Evolutionary conservation across 2,329 filamentous ascomycete species (phyloP).

Genomic region (Clonostachys rosea): DNA sequence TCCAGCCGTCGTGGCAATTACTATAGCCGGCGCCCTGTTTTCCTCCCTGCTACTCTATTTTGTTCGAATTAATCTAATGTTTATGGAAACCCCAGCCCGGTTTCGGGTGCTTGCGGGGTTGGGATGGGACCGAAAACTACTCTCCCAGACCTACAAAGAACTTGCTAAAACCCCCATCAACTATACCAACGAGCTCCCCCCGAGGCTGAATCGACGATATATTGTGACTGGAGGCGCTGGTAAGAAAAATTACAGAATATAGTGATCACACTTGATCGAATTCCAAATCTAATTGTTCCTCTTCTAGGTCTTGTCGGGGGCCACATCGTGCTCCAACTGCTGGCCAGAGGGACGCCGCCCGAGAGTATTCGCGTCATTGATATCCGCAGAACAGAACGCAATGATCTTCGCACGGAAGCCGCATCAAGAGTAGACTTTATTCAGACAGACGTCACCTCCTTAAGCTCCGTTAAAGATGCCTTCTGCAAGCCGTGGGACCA

Average conservation of each 20-base stretch:
- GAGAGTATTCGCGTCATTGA: constrained; percentile 49
- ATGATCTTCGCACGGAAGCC: constrained; percentile 29
- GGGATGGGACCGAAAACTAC: too few species aligned
- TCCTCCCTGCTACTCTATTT: too few species aligned
- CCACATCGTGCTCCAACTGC: constrained; percentile 47
- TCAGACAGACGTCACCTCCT: constrained; percentile 44
- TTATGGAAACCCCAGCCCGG: too few species aligned
- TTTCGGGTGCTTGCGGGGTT: too few species aligned
- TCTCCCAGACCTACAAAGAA: neutral
- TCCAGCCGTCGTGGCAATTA: too few species aligned
- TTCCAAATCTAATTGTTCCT: neutral
- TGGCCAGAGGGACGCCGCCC: constrained; percentile 45
- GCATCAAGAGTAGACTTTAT: constrained; percentile 32
- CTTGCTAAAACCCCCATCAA: neutral
- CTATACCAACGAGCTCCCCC: neutral
- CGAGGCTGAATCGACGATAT: neutral
- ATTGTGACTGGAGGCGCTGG: constrained; percentile 2
- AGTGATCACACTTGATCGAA: too few species aligned
- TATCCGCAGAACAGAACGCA: constrained; percentile 33
- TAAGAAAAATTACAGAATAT: neutral
- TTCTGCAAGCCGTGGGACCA: constrained; percentile 42
- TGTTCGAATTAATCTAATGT: too few species aligned
- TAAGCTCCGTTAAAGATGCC: constrained; percentile 31
- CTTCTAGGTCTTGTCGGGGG: constrained; percentile 39
- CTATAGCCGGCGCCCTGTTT: too few species aligned